Evolutionary conservation across 495 filamentous ascomycete species (phyloP).

Genomic region (Xylaria cubensis): DNA sequence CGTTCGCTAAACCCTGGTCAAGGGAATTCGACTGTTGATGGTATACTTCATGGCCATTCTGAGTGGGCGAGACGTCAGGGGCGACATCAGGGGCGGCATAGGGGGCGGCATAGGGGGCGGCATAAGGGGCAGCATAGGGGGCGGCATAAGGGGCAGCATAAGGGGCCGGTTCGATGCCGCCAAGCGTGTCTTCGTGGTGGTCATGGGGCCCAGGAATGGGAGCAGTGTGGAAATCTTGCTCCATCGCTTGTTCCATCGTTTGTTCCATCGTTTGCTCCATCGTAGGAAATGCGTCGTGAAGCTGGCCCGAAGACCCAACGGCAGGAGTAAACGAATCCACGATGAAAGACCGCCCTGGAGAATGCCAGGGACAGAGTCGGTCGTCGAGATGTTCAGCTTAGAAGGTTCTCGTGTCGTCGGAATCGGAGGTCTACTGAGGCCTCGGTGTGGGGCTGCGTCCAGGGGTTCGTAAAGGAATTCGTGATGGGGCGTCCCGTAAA

Average conservation of each 20-base stretch:
- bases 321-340: constrained; percentile 59
- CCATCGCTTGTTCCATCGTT: constrained; percentile 54
- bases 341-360: constrained; percentile 33
- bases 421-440: constrained; percentile 24
- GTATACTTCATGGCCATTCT: constrained; percentile 27
- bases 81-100: too few species aligned
- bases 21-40: constrained; percentile 36
- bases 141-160: too few species aligned
- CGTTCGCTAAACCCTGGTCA: constrained; percentile 47
- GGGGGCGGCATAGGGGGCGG: not conserved
- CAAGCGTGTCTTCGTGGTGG: constrained; percentile 49
- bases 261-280: constrained; percentile 58
- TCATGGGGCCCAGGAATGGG: constrained; percentile 35
- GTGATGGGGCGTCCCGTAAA: constrained; percentile 18
- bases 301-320: constrained; percentile 56
- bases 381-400: not conserved
- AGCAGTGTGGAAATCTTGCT: constrained; percentile 43
- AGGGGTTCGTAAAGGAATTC: constrained; percentile 19
- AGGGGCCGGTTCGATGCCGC: constrained; percentile 44
- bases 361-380: not conserved
- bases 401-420: constrained; percentile 11
- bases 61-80: constrained; percentile 37
- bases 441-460: constrained; percentile 41
- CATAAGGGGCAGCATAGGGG: not conserved
- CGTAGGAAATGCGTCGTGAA: constrained; percentile 57